phyloP scores from a whole-genome alignment of 352 stramenopile species.

The Phytophthora colocasiae region DNA sequence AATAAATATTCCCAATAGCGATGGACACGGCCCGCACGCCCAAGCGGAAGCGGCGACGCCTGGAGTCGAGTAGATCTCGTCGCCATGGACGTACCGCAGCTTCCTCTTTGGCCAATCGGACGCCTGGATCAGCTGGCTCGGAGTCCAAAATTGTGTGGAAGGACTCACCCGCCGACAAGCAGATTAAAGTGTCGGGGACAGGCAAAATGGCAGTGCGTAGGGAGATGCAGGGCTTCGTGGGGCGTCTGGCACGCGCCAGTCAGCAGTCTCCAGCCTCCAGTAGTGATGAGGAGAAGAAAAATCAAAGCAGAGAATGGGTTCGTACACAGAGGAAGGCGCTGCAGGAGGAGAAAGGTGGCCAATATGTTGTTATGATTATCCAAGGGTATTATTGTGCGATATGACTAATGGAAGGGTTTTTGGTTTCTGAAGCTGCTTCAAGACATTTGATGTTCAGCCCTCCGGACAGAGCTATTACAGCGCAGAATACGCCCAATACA shows the following conservation, averaged over 20 bases:
- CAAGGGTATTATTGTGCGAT: background rate
- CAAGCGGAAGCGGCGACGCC: slow-evolving; percentile 60
- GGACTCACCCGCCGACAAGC: slow-evolving; percentile 81
- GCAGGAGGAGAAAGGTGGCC: slow-evolving; percentile 27
- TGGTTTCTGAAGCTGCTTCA: slow-evolving; percentile 31
- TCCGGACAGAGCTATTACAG: slow-evolving; percentile 8
- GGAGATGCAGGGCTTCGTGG: slow-evolving; percentile 80
- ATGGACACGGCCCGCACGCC: slow-evolving; percentile 37
- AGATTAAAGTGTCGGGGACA: slow-evolving; percentile 78
- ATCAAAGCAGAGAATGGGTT: slow-evolving; percentile 3
- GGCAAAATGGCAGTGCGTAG: slow-evolving; percentile 69
- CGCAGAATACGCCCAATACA: slow-evolving; percentile 1
- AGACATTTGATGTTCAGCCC: slow-evolving; percentile 64
- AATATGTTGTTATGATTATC: slow-evolving; percentile 8
- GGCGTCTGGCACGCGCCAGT: slow-evolving; percentile 61
- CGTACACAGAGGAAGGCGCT: slow-evolving; percentile 10
- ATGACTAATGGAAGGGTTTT: slow-evolving; percentile 13
- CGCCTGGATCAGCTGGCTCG: slow-evolving; percentile 15
- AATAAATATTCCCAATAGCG: background rate
- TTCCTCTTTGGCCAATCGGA: slow-evolving; percentile 13
- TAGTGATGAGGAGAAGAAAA: slow-evolving; percentile 21
- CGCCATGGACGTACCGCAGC: slow-evolving; percentile 14
- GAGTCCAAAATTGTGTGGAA: slow-evolving; percentile 79
- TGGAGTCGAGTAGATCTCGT: slow-evolving; percentile 39
- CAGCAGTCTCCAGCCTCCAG: slow-evolving; percentile 42